Base-by-base conservation (phyloP, 164 flowering plant species). In the Sedum album region DNA sequence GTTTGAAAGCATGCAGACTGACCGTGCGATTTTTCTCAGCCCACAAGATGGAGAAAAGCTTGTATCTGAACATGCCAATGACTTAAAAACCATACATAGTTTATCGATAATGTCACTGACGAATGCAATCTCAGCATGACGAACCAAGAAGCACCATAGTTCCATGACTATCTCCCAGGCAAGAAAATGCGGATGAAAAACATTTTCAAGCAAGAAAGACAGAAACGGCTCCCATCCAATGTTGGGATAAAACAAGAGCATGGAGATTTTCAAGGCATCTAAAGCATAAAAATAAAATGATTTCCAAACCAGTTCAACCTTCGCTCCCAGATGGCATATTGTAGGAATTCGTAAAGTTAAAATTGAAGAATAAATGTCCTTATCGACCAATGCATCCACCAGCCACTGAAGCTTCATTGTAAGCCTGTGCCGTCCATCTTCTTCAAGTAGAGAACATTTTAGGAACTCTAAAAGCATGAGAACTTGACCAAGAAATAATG, bases 171-270 rank as follows among this genome's bases (percentile, higher is more conserved):
- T 83, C 57, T 91, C 95, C 79, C 81, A 75, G 73, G 93, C 82
- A 72, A 91, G 87, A 69, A 81, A 82, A 75, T 94, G 99, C 71
- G 97, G 95, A 73, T 94, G 93, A 68, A 87, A 78, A 57, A 88
- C 36, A 73, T 91, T 90, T 72, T 83, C 82, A n/a, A 89, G 76
- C 57, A 94, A 82, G 77, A 91, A 90, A 48, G 68, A 68, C 72
- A 81, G 77, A 6, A 90, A 64, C 67, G 78, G 86, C 61, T 36
- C 71, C 93, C 93, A 91, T 21, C 80, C 88, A 62, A 48, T 66
- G 75, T 75, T 79, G 65, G 82, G 75, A 69, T 86, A 83, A 7
- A 77, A 77, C 28, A 76, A 81, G 70, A 90, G 71, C 88, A 87
- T 84, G 72, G 86, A 90, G 66, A 82, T 81, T 70, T 90, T 87